Base-by-base conservation (phyloP, 352 stramenopile species). In the Globisporangium paroecandrum region DNA sequence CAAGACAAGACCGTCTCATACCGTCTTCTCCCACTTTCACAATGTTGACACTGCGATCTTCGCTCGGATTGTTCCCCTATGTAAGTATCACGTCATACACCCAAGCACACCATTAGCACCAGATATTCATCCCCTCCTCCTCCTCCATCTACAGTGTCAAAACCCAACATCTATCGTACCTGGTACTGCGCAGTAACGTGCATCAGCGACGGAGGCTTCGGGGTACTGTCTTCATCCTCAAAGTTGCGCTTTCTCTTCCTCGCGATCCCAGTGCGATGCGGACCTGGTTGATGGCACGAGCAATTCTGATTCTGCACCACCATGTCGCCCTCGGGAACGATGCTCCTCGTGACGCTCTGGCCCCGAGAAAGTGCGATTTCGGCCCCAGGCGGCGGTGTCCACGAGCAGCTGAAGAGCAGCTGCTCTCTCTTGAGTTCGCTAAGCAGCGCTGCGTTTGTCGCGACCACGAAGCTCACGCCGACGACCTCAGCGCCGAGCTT, bases 21-120 rank as follows among this genome's bases (percentile, higher is more conserved):
- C 78, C 74, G 68, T 72, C 54, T 60, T 80, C 72, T 5, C 58
- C 70, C 24, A 63, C 55, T 53, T 83, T 87, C 25, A 72, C 61
- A 20, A 79, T 74, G 47, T 89, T 89, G 22, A 89, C 57, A 59
- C 83, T 89, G 34, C 83, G 75, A 60, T 91, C 83, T 76, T 91
- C 83, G 4, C 81, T 81, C n/a, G 83, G 83, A 15, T 73, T 69
- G 55, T 91, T 91, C 0, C 79, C 83, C 77, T 87, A 51, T 22
- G 22, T 9, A 13, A 12, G 15, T 32, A 7, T 58, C 24, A 7
- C 18, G n/a, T 12, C 22, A 38, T 32, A 56, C 1, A 1, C 34
- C 57, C 20, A 24, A 22, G 41, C 5, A 22, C 24, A 5, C 18
- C 1, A 36, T n/a, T 2, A 8, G 25, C 25, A 12, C 29, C 5